Evolutionary conservation across 352 stramenopile genomes (phyloP), one percentile per base, ranked within the genome.

Genomic region (Globisporangium megalacanthum): DNA sequence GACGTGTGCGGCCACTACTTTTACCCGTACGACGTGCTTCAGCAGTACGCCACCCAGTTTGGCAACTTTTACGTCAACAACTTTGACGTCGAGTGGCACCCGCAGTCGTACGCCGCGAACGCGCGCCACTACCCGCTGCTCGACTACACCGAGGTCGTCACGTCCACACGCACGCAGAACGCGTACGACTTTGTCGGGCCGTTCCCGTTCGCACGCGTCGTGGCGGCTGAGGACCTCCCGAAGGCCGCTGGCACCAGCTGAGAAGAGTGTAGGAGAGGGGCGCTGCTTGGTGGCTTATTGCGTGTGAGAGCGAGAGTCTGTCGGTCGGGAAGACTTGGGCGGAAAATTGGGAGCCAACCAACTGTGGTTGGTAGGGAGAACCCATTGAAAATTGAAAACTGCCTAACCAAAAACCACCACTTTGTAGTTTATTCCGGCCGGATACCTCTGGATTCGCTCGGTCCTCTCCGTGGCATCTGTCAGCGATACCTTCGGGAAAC

Each of bases 1-100:
- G 75, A 89, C 48, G 69, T 83, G 47, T 89, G 77, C 49, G 79
- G 79, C 47, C 85, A 81, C 61, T 89, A 89, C 69, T 83, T 88
- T 37, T 84, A 87, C 64, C 79, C 77, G 56, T 89, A 88, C 62
- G 79, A 86, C 49, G 69, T 86, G 52, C 65, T 72, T 53, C 73
- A 77, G 60, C 64, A 76, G 58, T 85, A 88, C 61, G 69, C 70
- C 57, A 61, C 56, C 52, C 64, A 74, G 49, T 86, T 89, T 47
- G 69, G 75, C 52, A 74, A 77, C 60, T 87, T 89, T 45, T 88
- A 83, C 64, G 70, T 88, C 45, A 86, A 88, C 69, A 78, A 81
- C 56, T 88, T 86, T 54, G 70, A 85, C 46, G 67, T 89, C 51
- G 56, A 83, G 62, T 88, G 79, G 79, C 64, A 83, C 52, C 55